A percentile compares a stretch with the other conserved stretches of the same genome.
These are phyloP conservation scores for Cyberlindnera mrakii DNA, from an alignment of 805 yeast species.

Conservation along the genomic window DNA sequence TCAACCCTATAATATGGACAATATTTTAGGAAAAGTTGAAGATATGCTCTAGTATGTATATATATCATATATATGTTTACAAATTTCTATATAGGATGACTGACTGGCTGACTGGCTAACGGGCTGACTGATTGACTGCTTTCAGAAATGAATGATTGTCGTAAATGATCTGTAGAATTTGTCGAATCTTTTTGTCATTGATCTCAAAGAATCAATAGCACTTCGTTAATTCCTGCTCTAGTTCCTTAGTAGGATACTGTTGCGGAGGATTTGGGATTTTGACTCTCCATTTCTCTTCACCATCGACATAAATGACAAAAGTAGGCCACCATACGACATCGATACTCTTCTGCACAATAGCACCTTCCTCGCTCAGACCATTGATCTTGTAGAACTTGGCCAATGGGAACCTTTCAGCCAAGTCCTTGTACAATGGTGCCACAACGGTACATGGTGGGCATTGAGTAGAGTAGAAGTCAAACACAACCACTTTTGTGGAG, in stretches of 20 bases:
- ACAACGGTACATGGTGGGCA: slow-evolving; percentile 23
- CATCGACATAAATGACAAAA: slow-evolving; percentile 17
- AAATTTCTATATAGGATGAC: too few relatives aligned
- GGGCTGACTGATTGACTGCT: too few relatives aligned
- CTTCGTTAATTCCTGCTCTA: slow-evolving; percentile 16
- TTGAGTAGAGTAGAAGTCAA: slow-evolving; percentile 22
- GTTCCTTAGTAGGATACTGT: slow-evolving; percentile 17
- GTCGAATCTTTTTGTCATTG: background rate
- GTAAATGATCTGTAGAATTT: too few relatives aligned
- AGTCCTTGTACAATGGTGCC: slow-evolving; percentile 17
- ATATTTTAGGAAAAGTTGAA: too few relatives aligned
- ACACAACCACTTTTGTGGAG: slow-evolving; percentile 11
- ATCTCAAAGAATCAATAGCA: slow-evolving; percentile 1
- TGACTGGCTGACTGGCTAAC: too few relatives aligned
- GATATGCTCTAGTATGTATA: too few relatives aligned
- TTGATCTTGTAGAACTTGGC: slow-evolving; percentile 21
- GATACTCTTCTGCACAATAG: slow-evolving; percentile 16
- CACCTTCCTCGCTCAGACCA: slow-evolving; percentile 16
- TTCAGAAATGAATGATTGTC: too few relatives aligned
- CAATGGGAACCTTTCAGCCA: slow-evolving; percentile 15
- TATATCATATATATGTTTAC: too few relatives aligned
- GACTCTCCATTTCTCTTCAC: slow-evolving; percentile 20
- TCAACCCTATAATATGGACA: too few relatives aligned
- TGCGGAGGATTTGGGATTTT: slow-evolving; percentile 25
- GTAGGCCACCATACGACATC: slow-evolving; percentile 26